Base-by-base conservation (phyloP, 139 green algal genomes). In the Chlorella sp. region DNA sequence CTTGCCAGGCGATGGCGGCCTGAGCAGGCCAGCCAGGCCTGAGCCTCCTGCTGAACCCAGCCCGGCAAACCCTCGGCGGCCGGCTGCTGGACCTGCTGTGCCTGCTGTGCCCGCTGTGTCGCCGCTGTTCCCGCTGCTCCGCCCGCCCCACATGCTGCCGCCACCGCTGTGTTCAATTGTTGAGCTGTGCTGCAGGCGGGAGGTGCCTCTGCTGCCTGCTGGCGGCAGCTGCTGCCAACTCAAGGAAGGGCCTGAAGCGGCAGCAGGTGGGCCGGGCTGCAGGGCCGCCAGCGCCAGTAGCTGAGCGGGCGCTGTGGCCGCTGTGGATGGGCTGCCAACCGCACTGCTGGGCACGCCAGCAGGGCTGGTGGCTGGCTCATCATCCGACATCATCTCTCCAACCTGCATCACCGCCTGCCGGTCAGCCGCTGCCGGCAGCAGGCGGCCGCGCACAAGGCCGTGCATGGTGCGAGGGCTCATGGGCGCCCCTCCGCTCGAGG, bases 361-460 rank as follows among this genome's bases (percentile, higher is more conserved):
- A n/a, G 32, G 32, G 19, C 30, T 26, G 70, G 36, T 56, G 14
- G 70, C 8, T 36, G 22, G 36, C 20, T 73, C 56, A 38, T 75
- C 79, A 22, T n/a, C 56, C 0, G 28, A 16, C 40, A 86, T 28
- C 3, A 86, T 54, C 69, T 85, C 81, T 0, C 81, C 54, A 3
- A 85, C 81, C 2, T 86, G 81, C 48, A 44, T n/a, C 16, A 86
- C 81, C 8, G 81, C 81, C 54, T 73, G 51, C 36, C 81, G 41
- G 58, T 86, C 81, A 2, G 81, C 70, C 22, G 51, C 51, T 2
- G 72, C 54, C 1, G 81, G 81, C 70, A 86, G 56, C 70, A 86
- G 81, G 28, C 62, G 51, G 38, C 40, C 73, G 20, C 81, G 51
- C 13, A 86, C 81, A 19, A 81, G 32, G 6, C 81, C 81, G 26